Conservation (phyloP, 2,329 filamentous ascomycete species). For the Blastomyces gilchristii region DNA sequence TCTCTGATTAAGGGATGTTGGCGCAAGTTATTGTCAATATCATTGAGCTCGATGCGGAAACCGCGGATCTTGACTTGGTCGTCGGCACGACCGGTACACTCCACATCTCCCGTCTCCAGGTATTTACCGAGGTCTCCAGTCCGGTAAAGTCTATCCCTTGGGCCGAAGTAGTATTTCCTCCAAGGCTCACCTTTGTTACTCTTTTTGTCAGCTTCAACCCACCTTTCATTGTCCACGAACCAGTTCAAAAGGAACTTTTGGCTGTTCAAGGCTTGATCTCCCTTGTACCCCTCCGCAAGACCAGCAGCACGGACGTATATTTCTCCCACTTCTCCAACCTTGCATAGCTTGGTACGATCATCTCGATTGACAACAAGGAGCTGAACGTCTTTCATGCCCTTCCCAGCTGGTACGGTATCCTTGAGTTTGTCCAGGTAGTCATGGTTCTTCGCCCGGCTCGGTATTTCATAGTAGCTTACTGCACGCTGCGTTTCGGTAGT, state of each 20-base stretch:
- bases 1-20: slow-evolving; percentile 68
- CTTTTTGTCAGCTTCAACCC: slow-evolving; percentile 54
- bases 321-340: slow-evolving; percentile 72
- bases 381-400: slow-evolving; percentile 82
- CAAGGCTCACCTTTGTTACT: slow-evolving; percentile 55
- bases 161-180: slow-evolving; percentile 68
- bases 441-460: slow-evolving; percentile 52
- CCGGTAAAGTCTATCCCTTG: slow-evolving; percentile 74
- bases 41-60: slow-evolving; percentile 87
- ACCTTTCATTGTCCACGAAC: slow-evolving; percentile 67
- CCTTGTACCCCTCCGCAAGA: slow-evolving; percentile 70
- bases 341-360: slow-evolving; percentile 59
- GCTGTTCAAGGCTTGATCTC: slow-evolving; percentile 49
- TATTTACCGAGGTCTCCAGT: slow-evolving; percentile 80
- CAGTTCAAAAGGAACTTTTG: slow-evolving; percentile 76
- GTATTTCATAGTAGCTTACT: slow-evolving; percentile 74
- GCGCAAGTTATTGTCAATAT: slow-evolving; percentile 78
- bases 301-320: slow-evolving; percentile 74
- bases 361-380: slow-evolving; percentile 69
- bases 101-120: slow-evolving; percentile 58
- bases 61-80: slow-evolving; percentile 92
- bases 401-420: slow-evolving; percentile 72
- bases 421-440: slow-evolving; percentile 51
- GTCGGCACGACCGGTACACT: slow-evolving; percentile 71
- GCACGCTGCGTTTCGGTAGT: slow-evolving; percentile 75